A percentile compares a stretch with the other conserved stretches of the same genome.
phyloP scores from a whole-genome alignment of 2,329 filamentous ascomycete species.

The Dactylonectria macrodidyma region DNA sequence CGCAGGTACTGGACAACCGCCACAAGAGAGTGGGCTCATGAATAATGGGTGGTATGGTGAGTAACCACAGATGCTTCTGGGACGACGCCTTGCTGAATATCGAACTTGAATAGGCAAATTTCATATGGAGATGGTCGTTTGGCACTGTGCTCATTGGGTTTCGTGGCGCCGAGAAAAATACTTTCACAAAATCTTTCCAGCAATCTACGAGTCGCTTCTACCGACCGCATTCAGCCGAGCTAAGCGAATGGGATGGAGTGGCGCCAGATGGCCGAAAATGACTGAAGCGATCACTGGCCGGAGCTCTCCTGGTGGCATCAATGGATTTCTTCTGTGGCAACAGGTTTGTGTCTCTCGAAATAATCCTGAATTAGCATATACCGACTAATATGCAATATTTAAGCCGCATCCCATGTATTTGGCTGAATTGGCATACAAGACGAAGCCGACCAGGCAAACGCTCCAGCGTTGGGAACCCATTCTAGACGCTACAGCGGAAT shows the following conservation, averaged over 20 bases:
- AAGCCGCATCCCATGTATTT: conserved; percentile 72
- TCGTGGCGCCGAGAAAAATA: conserved; percentile 56
- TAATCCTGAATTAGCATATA: background rate
- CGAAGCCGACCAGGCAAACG: conserved; percentile 51
- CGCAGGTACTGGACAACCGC: conserved; percentile 54
- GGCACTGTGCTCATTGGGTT: conserved; percentile 59
- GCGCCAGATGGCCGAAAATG: conserved; percentile 60
- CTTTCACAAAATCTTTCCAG: conserved; percentile 56
- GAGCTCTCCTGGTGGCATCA: conserved; percentile 68
- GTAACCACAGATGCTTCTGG: background rate
- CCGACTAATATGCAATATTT: background rate
- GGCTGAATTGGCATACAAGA: conserved; percentile 62
- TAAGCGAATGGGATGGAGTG: conserved; percentile 57
- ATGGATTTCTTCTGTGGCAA: conserved; percentile 74
- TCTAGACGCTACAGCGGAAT: conserved; percentile 67
- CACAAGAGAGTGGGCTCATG: conserved; percentile 61
- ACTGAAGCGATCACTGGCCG: conserved; percentile 44
- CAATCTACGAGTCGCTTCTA: conserved; percentile 64
- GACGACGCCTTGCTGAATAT: background rate
- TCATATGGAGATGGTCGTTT: conserved; percentile 61
- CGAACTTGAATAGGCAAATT: conserved; percentile 49
- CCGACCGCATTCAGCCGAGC: conserved; percentile 56
- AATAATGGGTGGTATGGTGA: conserved; percentile 63
- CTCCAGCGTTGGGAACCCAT: conserved; percentile 68
- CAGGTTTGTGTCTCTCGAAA: conserved; percentile 42